Percentiles rank a stretch among this genome's conserved stretches.
phyloP scores from a whole-genome alignment of 345 rosid genomes.

The Dimocarpus longan region DNA sequence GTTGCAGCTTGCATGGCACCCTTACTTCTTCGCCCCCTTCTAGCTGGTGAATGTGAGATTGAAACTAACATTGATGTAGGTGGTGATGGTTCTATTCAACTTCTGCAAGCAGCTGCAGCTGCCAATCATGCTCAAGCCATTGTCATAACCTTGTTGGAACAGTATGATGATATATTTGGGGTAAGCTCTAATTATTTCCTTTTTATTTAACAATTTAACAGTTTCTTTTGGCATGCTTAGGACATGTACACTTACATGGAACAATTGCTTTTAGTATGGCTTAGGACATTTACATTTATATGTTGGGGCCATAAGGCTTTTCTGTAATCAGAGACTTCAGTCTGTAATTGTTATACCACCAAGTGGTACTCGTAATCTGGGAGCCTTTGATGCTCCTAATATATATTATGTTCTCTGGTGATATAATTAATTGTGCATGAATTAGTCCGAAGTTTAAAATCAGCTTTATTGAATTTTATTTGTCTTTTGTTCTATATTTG shows the following conservation, averaged over 20 bases:
- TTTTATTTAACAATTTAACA: neutral
- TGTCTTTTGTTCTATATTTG: neutral
- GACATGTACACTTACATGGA: neutral
- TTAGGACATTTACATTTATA: neutral
- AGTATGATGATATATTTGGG: slow-evolving; percentile 82
- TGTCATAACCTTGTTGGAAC: slow-evolving; percentile 83
- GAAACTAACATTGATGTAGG: slow-evolving; percentile 90
- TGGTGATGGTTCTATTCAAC: slow-evolving; percentile 92
- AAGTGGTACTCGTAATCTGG: neutral
- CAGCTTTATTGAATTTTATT: neutral
- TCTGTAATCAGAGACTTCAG: neutral
- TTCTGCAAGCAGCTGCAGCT: slow-evolving; percentile 97
- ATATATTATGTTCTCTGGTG: neutral
- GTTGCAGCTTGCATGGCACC: slow-evolving; percentile 99
- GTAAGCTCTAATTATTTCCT: slow-evolving; percentile 48
- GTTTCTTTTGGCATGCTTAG: slow-evolving; percentile 10
- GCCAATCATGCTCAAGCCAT: slow-evolving; percentile 99
- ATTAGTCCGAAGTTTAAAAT: neutral
- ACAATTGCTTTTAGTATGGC: neutral
- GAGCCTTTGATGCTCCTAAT: slow-evolving; percentile 4
- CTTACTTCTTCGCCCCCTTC: slow-evolving; percentile 96
- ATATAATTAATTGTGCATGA: neutral
- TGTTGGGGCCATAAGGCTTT: neutral
- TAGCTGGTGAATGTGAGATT: slow-evolving; percentile 95
- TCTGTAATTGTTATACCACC: neutral